A percentile compares a stretch with the other conserved stretches of the same genome.
These are phyloP conservation scores for Ustilago nuda DNA, from an alignment of 1,284 basidiomycete genomes.

Conservation along the genomic window DNA sequence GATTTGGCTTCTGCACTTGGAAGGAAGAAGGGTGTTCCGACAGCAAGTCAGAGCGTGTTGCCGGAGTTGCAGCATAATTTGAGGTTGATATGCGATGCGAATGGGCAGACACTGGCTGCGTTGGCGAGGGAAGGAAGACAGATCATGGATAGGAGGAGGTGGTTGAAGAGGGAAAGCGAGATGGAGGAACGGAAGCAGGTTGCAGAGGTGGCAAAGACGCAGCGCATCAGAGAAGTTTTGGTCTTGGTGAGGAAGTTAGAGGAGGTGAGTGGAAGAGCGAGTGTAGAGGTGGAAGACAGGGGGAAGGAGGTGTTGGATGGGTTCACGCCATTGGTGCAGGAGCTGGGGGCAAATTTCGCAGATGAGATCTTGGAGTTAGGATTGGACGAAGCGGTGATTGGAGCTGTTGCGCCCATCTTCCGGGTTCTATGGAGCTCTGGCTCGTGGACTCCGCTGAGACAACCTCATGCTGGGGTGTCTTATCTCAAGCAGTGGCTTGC, in stretches of 20 bases:
- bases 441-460: constrained; percentile 79
- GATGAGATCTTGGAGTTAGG: constrained; percentile 26
- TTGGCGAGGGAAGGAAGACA: constrained; percentile 88
- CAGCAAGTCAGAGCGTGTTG: constrained; percentile 70
- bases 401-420: constrained; percentile 82
- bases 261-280: constrained; percentile 6
- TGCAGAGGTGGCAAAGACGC: constrained; percentile 73
- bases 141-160: constrained; percentile 81
- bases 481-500: constrained; percentile 78
- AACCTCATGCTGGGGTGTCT: constrained; percentile 75
- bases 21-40: constrained; percentile 27
- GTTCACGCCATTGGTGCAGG: constrained; percentile 32
- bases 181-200: constrained; percentile 75
- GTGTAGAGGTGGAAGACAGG: neutral
- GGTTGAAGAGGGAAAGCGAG: constrained; percentile 76
- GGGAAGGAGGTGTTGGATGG: constrained; percentile 18
- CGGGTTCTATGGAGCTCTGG: constrained; percentile 74
- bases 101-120: constrained; percentile 84
- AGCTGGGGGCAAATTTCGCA: constrained; percentile 18
- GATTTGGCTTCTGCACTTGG: constrained; percentile 58
- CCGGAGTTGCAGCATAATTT: constrained; percentile 97
- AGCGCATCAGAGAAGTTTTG: constrained; percentile 48
- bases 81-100: constrained; percentile 82
- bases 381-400: constrained; percentile 88
- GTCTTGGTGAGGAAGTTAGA: constrained; percentile 45